Conservation (phyloP, 169 alveolate species). For the Fabrea salina region DNA sequence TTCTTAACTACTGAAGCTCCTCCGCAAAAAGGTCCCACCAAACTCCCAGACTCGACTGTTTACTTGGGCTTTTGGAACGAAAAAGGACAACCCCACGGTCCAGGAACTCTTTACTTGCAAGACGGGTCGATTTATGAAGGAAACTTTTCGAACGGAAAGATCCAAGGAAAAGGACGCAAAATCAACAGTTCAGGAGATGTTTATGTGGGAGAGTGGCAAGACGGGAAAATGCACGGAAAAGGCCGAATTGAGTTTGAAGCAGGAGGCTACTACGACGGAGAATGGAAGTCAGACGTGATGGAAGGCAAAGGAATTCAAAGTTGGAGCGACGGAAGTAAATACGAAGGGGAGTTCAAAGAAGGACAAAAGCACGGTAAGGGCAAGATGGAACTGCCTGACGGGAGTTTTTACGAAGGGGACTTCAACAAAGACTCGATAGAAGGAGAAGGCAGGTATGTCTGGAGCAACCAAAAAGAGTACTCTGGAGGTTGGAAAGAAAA, state of each 20-base stretch:
- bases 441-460: slow-evolving; percentile 57
- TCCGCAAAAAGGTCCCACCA: slow-evolving; percentile 7
- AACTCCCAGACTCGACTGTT: slow-evolving; percentile 34
- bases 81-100: slow-evolving; percentile 24
- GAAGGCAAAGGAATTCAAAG: slow-evolving; percentile 50
- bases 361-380: slow-evolving; percentile 43
- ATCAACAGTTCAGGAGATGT: not conserved
- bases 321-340: slow-evolving; percentile 48
- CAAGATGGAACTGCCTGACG: slow-evolving; percentile 36
- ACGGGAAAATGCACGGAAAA: slow-evolving; percentile 35
- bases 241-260: slow-evolving; percentile 40
- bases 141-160: slow-evolving; percentile 26
- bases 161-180: slow-evolving; percentile 23
- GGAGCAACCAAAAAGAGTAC: slow-evolving; percentile 62
- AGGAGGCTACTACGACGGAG: slow-evolving; percentile 48
- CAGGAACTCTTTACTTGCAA: slow-evolving; percentile 6
- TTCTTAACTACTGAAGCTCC: too few relatives aligned
- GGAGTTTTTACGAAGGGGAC: slow-evolving; percentile 54
- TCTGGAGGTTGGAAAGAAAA: slow-evolving; percentile 71
- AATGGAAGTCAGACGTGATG: slow-evolving; percentile 39
- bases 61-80: slow-evolving; percentile 61
- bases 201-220: not conserved
- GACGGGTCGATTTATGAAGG: slow-evolving; percentile 38
- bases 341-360: slow-evolving; percentile 49
- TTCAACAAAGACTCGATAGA: slow-evolving; percentile 55